Base-by-base conservation (phyloP, 202 grass and related monocot species). In the Dendrocalamus latiflorus region DNA sequence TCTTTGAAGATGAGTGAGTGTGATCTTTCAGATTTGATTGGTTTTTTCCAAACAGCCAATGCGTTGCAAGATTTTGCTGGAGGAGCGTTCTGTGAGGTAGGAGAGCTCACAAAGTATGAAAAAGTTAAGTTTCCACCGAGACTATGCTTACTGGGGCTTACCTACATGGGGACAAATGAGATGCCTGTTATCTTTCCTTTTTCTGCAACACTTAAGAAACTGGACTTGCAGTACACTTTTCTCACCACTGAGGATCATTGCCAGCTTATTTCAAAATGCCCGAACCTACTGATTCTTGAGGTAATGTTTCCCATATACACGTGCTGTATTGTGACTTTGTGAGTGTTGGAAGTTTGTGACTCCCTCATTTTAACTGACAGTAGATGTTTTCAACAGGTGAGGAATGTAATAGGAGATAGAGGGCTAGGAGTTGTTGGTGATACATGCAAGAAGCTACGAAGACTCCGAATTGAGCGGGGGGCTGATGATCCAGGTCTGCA, bases 381-480 rank as follows among this genome's bases (percentile, higher is more conserved):
- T 70, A 45, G 8, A 66, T 77, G 36, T 59, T 39, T 28, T 85
- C 56, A 34, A 45, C 65, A 97, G 94, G 88, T 87, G 72, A 86
- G 83, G 70, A 91, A 97, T 89, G 94, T 93, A 47, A 97, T 97
- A 74, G 94, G 94, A 56, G 94, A 97, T 26, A 88, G 84, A 86
- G 94, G 94, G 71, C 58, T 97, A 67, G 89, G 84, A 73, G 86
- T 93, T 67, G 89, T 97, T 38, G 86, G 58, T 21, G 69, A 70
- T 81, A 93, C 88, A 49, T 97, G 94, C 73, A 97, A 93, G 86
- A 97, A 97, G 69, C 81, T 97, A 6, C 68, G 76, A 68, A 90
- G 94, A 50, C 88, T 97, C 33, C 83, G 94, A 84, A 97, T 97
- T 83, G 94, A 97, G 81, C 45, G 94, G 70, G 94, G 94, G 18